Percentiles rank a stretch among this genome's conserved stretches.
Conservation (phyloP, 768 basidiomycete species). For the Phlegmacium glaucopus region DNA sequence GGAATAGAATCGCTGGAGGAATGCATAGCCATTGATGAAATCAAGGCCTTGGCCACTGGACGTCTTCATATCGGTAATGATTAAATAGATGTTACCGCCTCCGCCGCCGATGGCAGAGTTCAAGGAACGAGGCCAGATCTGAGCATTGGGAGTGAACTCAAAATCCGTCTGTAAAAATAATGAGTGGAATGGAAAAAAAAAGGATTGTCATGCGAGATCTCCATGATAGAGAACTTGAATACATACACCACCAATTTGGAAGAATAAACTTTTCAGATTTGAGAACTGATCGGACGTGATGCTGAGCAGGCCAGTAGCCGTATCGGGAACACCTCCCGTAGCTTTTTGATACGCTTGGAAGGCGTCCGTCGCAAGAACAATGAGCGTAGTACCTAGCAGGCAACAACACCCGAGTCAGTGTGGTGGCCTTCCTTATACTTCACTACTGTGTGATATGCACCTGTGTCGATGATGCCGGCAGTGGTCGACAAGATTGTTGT, state of each 20-base stretch:
- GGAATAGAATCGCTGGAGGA: conserved; percentile 61
- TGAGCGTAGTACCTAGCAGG: conserved; percentile 41
- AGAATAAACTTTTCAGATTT: conserved; percentile 50
- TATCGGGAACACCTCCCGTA: conserved; percentile 40
- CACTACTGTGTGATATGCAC: conserved; percentile 12
- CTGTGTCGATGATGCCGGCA: conserved; percentile 61
- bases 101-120: conserved; percentile 53
- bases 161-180: conserved; percentile 34
- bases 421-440: neutral
- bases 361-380: conserved; percentile 44
- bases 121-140: conserved; percentile 59
- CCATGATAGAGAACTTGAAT: neutral
- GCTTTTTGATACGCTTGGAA: conserved; percentile 37
- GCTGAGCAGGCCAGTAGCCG: conserved; percentile 42
- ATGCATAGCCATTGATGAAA: conserved; percentile 59
- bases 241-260: conserved; percentile 47
- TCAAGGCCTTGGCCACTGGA: conserved; percentile 52
- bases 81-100: conserved; percentile 47
- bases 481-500: conserved; percentile 38
- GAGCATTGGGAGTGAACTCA: conserved; percentile 56
- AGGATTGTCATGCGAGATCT: neutral
- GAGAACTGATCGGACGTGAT: conserved; percentile 47
- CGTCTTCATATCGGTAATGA: conserved; percentile 47
- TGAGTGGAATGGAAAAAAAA: neutral
- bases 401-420: neutral